Base-by-base conservation (phyloP, 192 early-diverging fungal genomes). In the Coemansia sp. region DNA sequence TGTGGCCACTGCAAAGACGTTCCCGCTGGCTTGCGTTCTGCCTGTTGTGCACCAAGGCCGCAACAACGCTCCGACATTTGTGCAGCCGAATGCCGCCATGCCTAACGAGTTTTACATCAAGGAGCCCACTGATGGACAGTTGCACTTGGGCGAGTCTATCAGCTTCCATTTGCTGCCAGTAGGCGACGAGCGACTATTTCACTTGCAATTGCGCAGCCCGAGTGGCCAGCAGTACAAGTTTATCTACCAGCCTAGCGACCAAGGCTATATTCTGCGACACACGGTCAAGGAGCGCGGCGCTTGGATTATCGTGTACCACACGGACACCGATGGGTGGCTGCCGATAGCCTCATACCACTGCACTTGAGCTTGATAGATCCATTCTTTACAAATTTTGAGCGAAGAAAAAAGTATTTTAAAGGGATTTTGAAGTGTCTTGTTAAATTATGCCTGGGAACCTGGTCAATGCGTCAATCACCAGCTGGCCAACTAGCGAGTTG, bases 21-120 rank as follows among this genome's bases (percentile, higher is more conserved):
- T 67, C 45, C 83, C 83, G 3, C 67, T 84, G 18, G 77, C 75
- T 3, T 84, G 78, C 34, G 64, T 73, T 9, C 48, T 84, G 26
- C 66, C 70, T 0, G 67, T 84, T 0, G 62, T 63, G 52, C 83
- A 84, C 26, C 26, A 48, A 16, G 83, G 83, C 5, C 65, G 70
- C 10, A 75, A 61, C 59, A 77, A 71, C 36, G 83, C 75, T 7
- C 57, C 61, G 42, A 31, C 65, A 12, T 81, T 80, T 70, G 78
- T 76, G n/a, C 78, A 77, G 75, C 72, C 75, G 1, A 80, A 81
- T 50, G 72, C 79, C 11, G 67, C 69, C 3, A 58, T 59, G 12
- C 83, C 72, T 31, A 77, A 71, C 42, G 83, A 84, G 65, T 84
- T 84, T 53, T 84, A 84, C 62, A 73, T 84, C 38, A 80, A 81